Conservation (phyloP, 805 yeast genomes). For the Schwanniomyces vanrijiae region DNA sequence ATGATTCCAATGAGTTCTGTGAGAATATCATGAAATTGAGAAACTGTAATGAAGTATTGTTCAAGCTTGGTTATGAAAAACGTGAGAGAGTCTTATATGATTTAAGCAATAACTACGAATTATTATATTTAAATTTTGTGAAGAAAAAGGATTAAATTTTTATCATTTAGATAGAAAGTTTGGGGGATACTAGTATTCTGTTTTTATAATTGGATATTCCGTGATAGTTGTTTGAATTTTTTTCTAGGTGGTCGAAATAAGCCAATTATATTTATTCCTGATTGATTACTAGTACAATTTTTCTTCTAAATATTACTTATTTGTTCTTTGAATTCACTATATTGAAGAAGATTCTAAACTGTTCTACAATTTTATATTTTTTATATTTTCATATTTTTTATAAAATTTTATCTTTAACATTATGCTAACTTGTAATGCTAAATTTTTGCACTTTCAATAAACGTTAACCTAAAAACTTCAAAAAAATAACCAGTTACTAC, state of each 20-base stretch:
- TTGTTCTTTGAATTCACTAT: background rate
- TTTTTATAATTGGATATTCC: background rate
- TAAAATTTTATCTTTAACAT: no score
- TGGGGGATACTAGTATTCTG: conserved; percentile 21
- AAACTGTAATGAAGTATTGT: conserved; percentile 26
- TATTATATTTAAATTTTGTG: conserved; percentile 69
- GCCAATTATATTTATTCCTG: background rate
- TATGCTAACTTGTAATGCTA: no score
- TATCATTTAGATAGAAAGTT: conserved; percentile 5
- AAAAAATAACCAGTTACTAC: background rate
- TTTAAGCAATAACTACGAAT: conserved; percentile 63
- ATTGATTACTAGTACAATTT: conserved; percentile 1
- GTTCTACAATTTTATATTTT: background rate
- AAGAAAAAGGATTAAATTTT: conserved; percentile 13
- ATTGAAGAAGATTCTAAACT: background rate
- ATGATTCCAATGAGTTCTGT: conserved; percentile 16
- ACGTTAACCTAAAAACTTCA: no score
- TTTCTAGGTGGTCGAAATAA: conserved; percentile 5
- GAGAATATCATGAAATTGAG: conserved; percentile 10
- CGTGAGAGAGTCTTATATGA: conserved; percentile 73
- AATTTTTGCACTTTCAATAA: no score
- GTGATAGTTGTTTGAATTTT: conserved; percentile 4
- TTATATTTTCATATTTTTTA: background rate
- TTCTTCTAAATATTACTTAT: conserved; percentile 2
- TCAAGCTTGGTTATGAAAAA: conserved; percentile 50